Conservation (phyloP, 73 alveolate species). For the Paramecium primaurelia region DNA sequence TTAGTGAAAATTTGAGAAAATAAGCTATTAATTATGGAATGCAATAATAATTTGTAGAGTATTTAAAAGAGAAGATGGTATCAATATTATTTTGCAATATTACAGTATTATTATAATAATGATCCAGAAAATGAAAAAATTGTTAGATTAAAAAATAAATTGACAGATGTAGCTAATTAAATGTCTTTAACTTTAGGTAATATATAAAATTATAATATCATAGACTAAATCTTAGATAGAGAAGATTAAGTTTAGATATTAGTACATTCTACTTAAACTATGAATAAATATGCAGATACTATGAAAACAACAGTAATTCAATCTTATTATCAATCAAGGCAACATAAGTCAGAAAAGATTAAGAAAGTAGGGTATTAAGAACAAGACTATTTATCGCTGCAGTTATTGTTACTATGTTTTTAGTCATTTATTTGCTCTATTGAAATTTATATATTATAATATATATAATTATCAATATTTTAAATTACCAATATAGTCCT, state of each 20-base stretch:
- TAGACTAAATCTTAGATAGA: slow-evolving; percentile 22
- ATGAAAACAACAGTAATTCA: slow-evolving; percentile 1
- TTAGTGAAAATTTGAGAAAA: neutral
- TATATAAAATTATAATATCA: neutral
- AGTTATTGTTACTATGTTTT: slow-evolving; percentile 9
- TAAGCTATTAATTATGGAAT: slow-evolving; percentile 26
- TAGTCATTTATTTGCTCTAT: slow-evolving; percentile 23
- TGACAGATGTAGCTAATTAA: neutral
- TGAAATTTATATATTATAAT: neutral
- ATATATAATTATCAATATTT: slow-evolving; percentile 19
- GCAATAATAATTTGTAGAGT: neutral
- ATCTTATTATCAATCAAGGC: neutral
- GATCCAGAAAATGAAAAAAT: slow-evolving; percentile 42
- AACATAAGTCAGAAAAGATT: slow-evolving; percentile 12
- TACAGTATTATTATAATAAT: neutral
- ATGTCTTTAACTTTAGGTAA: slow-evolving; percentile 32
- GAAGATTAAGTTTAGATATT: slow-evolving; percentile 21
- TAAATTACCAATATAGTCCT: slow-evolving; percentile 76
- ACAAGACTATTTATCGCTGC: slow-evolving; percentile 7
- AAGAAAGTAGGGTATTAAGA: slow-evolving; percentile 18
- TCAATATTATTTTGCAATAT: neutral
- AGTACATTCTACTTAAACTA: slow-evolving; percentile 8
- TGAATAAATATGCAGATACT: neutral
- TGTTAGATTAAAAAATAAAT: neutral
- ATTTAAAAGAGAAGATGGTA: slow-evolving; percentile 12